Percentiles rank a stretch among this genome's conserved stretches.
phyloP scores from a whole-genome alignment of 2,329 filamentous ascomycete species.

The Tolypocladium album region DNA sequence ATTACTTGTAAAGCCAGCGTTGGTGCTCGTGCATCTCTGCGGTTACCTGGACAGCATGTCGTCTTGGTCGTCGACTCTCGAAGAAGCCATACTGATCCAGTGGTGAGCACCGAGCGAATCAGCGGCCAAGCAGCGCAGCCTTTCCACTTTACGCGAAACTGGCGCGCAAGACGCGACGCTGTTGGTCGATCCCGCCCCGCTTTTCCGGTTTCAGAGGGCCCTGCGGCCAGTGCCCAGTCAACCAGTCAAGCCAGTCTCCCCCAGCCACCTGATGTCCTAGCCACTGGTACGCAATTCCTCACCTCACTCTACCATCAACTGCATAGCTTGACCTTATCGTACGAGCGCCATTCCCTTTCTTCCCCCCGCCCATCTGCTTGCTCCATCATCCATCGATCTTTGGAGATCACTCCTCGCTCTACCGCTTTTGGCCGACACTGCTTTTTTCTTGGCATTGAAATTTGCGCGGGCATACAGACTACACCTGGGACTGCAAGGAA shows the following conservation, averaged over 20 bases:
- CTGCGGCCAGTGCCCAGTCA: not conserved
- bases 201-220: not conserved
- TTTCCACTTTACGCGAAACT: constrained; percentile 18
- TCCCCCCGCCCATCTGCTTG: not conserved
- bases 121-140: not conserved
- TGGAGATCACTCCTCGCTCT: not conserved
- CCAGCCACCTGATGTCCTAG: not conserved
- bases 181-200: not conserved
- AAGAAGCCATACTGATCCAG: not conserved
- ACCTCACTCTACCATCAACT: too few species aligned
- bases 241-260: too few species aligned
- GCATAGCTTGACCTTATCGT: not conserved
- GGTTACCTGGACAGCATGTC: too few species aligned
- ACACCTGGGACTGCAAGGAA: not conserved
- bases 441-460: not conserved
- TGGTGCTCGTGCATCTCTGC: not conserved
- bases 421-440: not conserved
- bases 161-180: constrained; percentile 9
- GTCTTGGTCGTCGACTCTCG: too few species aligned
- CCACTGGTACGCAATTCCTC: not conserved
- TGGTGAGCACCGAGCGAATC: not conserved
- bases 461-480: not conserved
- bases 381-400: not conserved
- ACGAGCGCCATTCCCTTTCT: not conserved
- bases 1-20: not conserved